Base-by-base conservation (phyloP, 2,329 filamentous ascomycete species). In the Fusarium sp. region DNA sequence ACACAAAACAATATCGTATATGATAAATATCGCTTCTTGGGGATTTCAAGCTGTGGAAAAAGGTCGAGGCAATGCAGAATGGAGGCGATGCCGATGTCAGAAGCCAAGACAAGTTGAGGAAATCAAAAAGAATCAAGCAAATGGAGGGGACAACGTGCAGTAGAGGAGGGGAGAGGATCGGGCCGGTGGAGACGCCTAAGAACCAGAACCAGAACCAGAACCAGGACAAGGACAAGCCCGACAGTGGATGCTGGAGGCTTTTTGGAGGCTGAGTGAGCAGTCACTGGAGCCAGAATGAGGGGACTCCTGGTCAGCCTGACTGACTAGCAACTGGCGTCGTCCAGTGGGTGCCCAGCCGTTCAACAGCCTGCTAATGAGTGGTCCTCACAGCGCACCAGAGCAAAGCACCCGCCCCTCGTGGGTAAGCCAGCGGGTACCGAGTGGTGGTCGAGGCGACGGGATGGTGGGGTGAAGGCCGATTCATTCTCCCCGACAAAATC, bases 401-500 rank as follows among this genome's bases (percentile, higher is more conserved):
- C 68, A 60, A 65, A 70, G 64, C 62, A 70, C 42, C 72, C 66
- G 70, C 57, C 70, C 71, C 71, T 74, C 72, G 72, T 74, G 72
- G 63, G 72, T 55, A 57, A 69, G 59, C 72, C 68, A 69, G 60
- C 72, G 72, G 72, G 64, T 75, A 75, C 56, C 42, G 41, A 74
- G 54, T 72, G 62, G 59, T 72, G 72, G 68, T 73, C 54, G 58
- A 51, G 51, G 56, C 70, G 36, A 64, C 48, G 47, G 45, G 66
- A 62, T 66, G 60, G 72, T 73, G 72, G 72, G 71, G 62, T 61
- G 71, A 74, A 68, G 64, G 39, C 73, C 66, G 62, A 75, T 68
- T 72, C 73, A 71, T 62, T 63, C 61, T 76, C 68, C 65, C 75
- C 76, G 76, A 77, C 77, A 77, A 78, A 78, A 75, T 73, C 74